These are phyloP conservation scores for Celoporthe dispersa DNA, from an alignment of 2,329 filamentous ascomycete species.

Conservation along the genomic window DNA sequence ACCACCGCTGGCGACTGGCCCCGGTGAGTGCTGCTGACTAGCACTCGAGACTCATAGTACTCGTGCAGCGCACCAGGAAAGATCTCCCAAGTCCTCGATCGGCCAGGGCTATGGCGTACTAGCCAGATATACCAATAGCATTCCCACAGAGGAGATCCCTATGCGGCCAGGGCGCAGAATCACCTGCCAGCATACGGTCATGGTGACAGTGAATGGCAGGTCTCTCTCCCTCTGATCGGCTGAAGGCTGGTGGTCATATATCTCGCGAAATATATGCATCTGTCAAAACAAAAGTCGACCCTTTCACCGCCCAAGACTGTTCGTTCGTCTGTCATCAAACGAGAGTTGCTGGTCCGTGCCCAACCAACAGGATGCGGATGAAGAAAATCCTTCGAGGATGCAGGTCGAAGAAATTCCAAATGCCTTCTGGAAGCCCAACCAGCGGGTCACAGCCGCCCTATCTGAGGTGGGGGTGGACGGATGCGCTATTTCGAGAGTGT, in stretches of 20 bases:
- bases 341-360: not conserved
- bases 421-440: slow-evolving; percentile 6
- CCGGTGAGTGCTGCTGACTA: too few relatives aligned
- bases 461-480: too few relatives aligned
- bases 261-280: too few relatives aligned
- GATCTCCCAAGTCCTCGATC: too few relatives aligned
- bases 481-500: too few relatives aligned
- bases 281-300: not conserved
- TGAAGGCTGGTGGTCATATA: not conserved
- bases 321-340: not conserved
- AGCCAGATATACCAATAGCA: not conserved
- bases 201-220: not conserved
- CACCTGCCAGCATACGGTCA: not conserved
- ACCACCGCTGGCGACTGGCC: too few relatives aligned
- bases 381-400: not conserved
- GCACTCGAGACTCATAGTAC: too few relatives aligned
- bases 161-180: not conserved
- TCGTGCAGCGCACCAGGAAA: too few relatives aligned
- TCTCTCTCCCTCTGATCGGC: not conserved
- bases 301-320: not conserved
- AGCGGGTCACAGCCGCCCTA: slow-evolving; percentile 27
- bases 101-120: not conserved
- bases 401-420: not conserved
- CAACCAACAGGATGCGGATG: not conserved
- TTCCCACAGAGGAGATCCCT: too few relatives aligned